These are phyloP conservation scores for Glomus cerebriforme DNA, from an alignment of 192 early-diverging fungal genomes.

Conservation along the genomic window DNA sequence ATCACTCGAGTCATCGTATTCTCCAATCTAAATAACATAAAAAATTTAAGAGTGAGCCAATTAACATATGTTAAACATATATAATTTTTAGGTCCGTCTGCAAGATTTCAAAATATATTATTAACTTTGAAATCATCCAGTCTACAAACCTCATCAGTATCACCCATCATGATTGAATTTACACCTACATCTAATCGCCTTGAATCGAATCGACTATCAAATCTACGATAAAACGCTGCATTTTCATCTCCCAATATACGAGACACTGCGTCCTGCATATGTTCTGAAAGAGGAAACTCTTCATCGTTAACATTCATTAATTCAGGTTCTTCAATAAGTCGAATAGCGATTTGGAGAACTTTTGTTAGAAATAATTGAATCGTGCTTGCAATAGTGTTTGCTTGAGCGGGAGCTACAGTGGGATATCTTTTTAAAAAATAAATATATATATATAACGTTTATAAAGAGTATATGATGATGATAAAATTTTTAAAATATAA, in stretches of 20 bases:
- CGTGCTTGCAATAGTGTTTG: not conserved
- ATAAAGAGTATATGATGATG: not conserved
- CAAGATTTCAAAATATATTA: not conserved
- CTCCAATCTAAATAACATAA: constrained; percentile 19
- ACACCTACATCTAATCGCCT: constrained; percentile 28
- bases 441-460: not conserved
- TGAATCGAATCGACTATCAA: constrained; percentile 33
- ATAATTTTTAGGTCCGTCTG: not conserved
- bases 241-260: constrained; percentile 33
- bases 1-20: constrained; percentile 35
- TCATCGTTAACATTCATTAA: constrained; percentile 1
- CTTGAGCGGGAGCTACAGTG: constrained; percentile 10
- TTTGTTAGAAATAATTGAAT: constrained; percentile 31
- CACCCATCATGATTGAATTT: constrained; percentile 13
- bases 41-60: not conserved
- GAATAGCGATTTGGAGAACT: constrained; percentile 32
- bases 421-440: constrained; percentile 14
- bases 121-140: not conserved
- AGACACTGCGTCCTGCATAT: constrained; percentile 23
- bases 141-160: constrained; percentile 18
- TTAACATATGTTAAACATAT: not conserved
- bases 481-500: not conserved
- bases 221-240: constrained; percentile 35
- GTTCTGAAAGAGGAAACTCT: constrained; percentile 35
- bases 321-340: constrained; percentile 26